Evolutionary conservation across 208 protist species (phyloP).

Genomic region (Trichomonas vaginalis): DNA sequence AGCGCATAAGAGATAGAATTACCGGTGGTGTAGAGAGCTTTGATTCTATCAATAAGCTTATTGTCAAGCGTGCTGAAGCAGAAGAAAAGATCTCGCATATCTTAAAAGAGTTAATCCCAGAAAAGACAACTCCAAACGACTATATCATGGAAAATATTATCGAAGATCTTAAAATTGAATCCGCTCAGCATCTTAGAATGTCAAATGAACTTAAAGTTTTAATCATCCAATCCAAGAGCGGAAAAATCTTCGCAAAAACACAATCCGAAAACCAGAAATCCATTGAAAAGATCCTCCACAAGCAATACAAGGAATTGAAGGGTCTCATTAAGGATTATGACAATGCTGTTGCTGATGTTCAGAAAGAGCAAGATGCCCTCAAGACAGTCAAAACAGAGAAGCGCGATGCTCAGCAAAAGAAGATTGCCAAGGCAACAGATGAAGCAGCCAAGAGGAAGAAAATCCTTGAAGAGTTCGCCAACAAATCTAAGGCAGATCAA

Average conservation of each 20-base stretch:
- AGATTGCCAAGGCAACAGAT: too few relatives aligned
- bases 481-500: too few relatives aligned
- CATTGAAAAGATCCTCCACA: background rate
- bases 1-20: background rate
- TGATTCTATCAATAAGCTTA: background rate
- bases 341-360: background rate
- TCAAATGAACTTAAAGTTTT: background rate
- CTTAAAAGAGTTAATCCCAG: background rate
- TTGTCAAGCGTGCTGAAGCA: background rate
- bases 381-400: background rate
- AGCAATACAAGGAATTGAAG: background rate
- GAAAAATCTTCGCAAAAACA: background rate
- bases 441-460: too few relatives aligned
- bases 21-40: background rate
- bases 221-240: background rate
- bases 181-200: background rate
- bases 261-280: background rate
- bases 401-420: background rate
- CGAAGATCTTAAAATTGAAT: background rate
- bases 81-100: background rate
- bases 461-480: too few relatives aligned
- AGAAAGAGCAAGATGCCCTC: background rate
- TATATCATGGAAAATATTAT: background rate
- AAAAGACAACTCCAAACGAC: background rate
- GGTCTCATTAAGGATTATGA: background rate